Conservation (phyloP, 495 filamentous ascomycete species). For the Cetradonia linearis region DNA sequence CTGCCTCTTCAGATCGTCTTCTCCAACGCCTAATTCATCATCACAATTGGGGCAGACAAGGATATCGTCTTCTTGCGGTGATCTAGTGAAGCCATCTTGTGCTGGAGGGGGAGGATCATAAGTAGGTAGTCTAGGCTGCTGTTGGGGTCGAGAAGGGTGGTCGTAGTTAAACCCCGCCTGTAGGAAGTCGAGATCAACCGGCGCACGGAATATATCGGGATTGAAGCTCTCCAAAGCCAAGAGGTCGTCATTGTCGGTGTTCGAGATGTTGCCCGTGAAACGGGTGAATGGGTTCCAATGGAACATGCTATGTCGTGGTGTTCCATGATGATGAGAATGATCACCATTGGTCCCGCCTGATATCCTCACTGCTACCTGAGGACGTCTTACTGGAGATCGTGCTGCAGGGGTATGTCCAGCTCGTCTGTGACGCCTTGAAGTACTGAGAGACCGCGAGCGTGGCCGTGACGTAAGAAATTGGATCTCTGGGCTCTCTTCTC, state of each 20-base stretch:
- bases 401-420: conserved; percentile 6
- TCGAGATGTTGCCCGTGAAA: background rate
- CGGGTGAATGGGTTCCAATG: background rate
- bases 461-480: conserved; percentile 23
- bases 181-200: conserved; percentile 27
- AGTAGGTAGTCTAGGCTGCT: conserved; percentile 24
- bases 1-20: conserved; percentile 49
- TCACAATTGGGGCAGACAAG: conserved; percentile 65
- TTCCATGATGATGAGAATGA: conserved; percentile 5
- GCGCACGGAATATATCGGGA: conserved; percentile 19
- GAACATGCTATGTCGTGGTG: background rate
- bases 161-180: conserved; percentile 27
- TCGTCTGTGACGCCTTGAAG: conserved; percentile 9
- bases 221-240: background rate
- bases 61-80: conserved; percentile 49
- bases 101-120: conserved; percentile 52
- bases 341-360: conserved; percentile 3
- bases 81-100: conserved; percentile 54
- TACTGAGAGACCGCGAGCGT: conserved; percentile 17
- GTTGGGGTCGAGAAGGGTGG: conserved; percentile 23
- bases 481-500: conserved; percentile 23
- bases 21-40: conserved; percentile 52
- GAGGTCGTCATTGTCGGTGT: conserved; percentile 1
- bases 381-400: conserved; percentile 5
- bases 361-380: conserved; percentile 12